Evolutionary conservation across 441 rosid species (phyloP), one percentile per base, ranked within the genome.

Genomic region (Hypseocharis bilobata): DNA sequence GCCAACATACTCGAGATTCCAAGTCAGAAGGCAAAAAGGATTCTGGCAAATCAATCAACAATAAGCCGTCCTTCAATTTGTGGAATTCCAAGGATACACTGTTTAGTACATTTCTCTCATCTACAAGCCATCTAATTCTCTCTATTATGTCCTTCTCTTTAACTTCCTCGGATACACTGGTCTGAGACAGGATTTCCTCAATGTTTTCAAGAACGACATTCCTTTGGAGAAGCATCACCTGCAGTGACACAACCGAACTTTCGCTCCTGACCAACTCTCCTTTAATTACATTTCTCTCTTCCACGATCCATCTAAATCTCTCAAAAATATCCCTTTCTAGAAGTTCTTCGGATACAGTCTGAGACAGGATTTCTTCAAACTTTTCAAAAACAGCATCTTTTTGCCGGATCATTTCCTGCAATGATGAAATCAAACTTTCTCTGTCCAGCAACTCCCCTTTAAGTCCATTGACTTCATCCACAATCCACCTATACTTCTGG

Each of bases 1-100:
- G 84, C 96, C 96, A 84, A 72, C 68, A 61, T 69, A 86, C 68
- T 64, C 83, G 77, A 76, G 85, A 70, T 79, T 83, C 87, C 80
- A 84, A 64, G 76, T 88, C 85, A 68, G 83, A 69, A 56, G 76
- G 62, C 25, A 85, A 77, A 49, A 71, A 68, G 63, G 81, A 82
- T 72, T 85, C 87, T 0, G 90, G 96, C 47, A 86, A 25, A 78
- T 89, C 88, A 63, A 88, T 68, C 22, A 76, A 74, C 75, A 81
- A 76, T 65, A 85, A 66, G 42, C 76, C 72, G 68, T 86, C 87
- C 79, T 82, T 83, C 79, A 86, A 72, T 71, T 76, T 86, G 64
- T 69, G 72, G 74, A 77, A 84, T 54, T 84, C 92, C 78, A 70
- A 67, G 28, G 74, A 80, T 74, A 75, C 67, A 68, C 49, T 76